A percentile compares a stretch with the other conserved stretches of the same genome.
phyloP scores from a whole-genome alignment of 768 basidiomycete genomes.

The Chalciporus pseudorubinellus region DNA sequence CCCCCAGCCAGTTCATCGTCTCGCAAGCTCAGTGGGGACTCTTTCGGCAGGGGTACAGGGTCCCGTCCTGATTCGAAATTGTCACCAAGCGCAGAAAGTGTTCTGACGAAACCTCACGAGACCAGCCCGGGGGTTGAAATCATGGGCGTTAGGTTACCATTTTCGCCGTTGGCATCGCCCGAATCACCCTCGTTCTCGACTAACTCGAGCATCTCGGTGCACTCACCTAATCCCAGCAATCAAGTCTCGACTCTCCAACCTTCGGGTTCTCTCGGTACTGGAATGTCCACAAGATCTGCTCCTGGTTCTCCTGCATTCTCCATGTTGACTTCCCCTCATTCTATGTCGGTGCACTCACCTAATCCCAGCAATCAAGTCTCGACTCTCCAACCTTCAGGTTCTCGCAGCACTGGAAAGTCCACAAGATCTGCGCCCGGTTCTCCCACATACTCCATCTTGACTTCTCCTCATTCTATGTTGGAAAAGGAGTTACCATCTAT shows the following conservation, averaged over 20 bases:
- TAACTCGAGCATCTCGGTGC: constrained; percentile 27
- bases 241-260: constrained; percentile 15
- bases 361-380: constrained; percentile 13
- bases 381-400: constrained; percentile 14
- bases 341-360: constrained; percentile 22
- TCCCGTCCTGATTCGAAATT: constrained; percentile 43
- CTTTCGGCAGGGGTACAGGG: constrained; percentile 24
- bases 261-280: constrained; percentile 15
- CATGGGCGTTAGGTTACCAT: constrained; percentile 31
- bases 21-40: constrained; percentile 38
- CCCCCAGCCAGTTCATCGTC: constrained; percentile 20
- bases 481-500: constrained; percentile 36
- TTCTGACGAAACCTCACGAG: constrained; percentile 20
- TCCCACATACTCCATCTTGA: constrained; percentile 31
- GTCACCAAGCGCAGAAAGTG: constrained; percentile 27
- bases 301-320: constrained; percentile 28
- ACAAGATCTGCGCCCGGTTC: constrained; percentile 25
- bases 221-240: constrained; percentile 14
- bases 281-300: constrained; percentile 21
- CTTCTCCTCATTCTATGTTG: constrained; percentile 35
- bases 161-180: constrained; percentile 30
- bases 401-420: constrained; percentile 15
- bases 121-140: constrained; percentile 17
- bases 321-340: constrained; percentile 37
- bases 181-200: constrained; percentile 32